Base-by-base conservation (phyloP, 176 grass and related monocot genomes). In the Tuctoria greenei region DNA sequence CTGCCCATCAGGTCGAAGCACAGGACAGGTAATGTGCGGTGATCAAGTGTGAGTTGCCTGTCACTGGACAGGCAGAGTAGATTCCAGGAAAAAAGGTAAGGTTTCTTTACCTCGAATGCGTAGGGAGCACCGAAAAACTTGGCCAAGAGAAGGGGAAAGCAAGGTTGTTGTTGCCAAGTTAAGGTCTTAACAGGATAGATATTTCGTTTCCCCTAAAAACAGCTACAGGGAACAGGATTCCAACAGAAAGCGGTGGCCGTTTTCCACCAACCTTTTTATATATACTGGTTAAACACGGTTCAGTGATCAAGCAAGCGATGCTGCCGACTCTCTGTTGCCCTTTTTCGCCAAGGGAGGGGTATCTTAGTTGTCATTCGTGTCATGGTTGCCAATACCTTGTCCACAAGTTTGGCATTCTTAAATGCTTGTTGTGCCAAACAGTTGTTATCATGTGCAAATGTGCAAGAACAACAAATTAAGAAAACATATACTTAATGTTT, bases 201-300 rank as follows among this genome's bases (percentile, higher is more conserved):
- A 23, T 78, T 81, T 68, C 34, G 8, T 78, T 81, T 68, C 42
- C 41, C 66, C 21, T 72, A 56, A 61, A 2, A 69, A n/a, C n/a
- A n/a, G 61, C 10, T 51, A 69, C n/a, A 63, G 64, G 37, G 42
- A 68, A 55, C 61, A 68, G 36, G 14, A 72, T 43, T 66, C 78
- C 66, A 82, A 66, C 73, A 77, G 62, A n/a, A 18, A 62, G 61
- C 9, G 11, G 36, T 36, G 9, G 36, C 27, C 55, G 21, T 38
- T 79, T 17, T 64, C 78, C 34, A 35, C 59, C 20, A 11, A 56
- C 36, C 52, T 73, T 73, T 37, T n/a, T n/a, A n/a, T 31, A 31
- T 44, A 54, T 21, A 66, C 79, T 54, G 20, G 69, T 54, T 61
- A 67, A 79, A 88, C 25, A 73, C 79, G 60, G 68, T 27, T 83